These are phyloP conservation scores for Sedum album DNA, from an alignment of 164 flowering plant genomes.

Conservation along the genomic window DNA sequence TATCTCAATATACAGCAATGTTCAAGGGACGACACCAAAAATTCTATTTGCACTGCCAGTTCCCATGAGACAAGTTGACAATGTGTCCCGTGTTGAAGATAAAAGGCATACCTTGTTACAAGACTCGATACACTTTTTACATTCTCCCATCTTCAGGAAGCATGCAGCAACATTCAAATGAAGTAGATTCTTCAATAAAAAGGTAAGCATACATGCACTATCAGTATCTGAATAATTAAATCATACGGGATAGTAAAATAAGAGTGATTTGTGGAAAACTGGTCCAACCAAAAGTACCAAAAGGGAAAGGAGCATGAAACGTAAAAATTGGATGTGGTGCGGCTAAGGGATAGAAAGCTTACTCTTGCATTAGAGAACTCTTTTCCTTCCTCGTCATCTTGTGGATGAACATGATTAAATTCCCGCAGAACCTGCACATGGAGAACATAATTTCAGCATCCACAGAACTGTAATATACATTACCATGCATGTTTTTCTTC, in stretches of 20 bases:
- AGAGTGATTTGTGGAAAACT: not conserved
- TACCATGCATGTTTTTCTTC: not conserved
- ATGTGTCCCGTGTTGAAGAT: not conserved
- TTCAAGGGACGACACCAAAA: not conserved
- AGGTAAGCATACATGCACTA: not conserved
- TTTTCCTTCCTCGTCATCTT: conserved; percentile 92
- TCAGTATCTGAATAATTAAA: not conserved
- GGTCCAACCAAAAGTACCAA: not conserved
- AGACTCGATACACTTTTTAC: conserved; percentile 80
- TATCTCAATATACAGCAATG: not conserved
- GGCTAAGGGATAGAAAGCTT: conserved; percentile 17
- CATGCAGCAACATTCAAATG: conserved; percentile 96
- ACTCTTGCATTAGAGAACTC: conserved; percentile 70
- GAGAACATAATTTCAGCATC: not conserved
- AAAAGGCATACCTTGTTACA: conserved; percentile 67
- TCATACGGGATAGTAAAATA: no score
- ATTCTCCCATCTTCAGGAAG: conserved; percentile 83
- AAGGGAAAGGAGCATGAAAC: not conserved
- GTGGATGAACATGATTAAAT: conserved; percentile 95
- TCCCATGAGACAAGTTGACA: not conserved
- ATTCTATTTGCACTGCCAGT: not conserved
- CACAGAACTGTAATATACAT: not conserved
- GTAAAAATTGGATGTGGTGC: not conserved
- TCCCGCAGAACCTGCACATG: conserved; percentile 77
- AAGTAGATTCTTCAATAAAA: conserved; percentile 52